phyloP scores from a whole-genome alignment of 2,329 filamentous ascomycete genomes.

The Colletotrichum sp. region DNA sequence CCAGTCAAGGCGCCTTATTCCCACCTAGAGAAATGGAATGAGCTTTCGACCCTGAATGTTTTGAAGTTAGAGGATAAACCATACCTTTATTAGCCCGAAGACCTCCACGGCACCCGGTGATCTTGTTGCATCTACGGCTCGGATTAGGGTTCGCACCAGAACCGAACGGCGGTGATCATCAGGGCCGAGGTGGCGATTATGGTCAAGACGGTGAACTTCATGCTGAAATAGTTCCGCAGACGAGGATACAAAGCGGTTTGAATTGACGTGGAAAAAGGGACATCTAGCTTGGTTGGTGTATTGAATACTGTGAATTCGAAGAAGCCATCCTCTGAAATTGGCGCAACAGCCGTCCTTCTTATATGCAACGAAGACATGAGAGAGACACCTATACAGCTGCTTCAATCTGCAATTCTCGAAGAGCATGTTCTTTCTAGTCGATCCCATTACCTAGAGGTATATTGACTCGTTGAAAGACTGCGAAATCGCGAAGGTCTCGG shows the following conservation, averaged over 20 bases:
- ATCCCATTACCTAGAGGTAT: neutral
- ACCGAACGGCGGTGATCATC: neutral
- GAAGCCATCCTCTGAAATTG: neutral
- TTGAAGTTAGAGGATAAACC: neutral
- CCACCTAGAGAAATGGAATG: neutral
- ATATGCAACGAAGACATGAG: neutral
- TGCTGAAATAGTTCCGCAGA: neutral
- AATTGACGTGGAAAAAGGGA: neutral
- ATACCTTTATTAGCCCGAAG: neutral
- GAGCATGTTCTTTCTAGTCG: neutral
- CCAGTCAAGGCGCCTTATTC: neutral
- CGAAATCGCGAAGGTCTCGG: neutral
- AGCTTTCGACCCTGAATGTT: neutral
- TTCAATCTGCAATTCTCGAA: neutral
- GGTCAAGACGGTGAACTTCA: neutral
- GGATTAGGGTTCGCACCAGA: neutral
- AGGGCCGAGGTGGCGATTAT: neutral
- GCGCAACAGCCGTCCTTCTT: neutral
- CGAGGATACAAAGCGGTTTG: neutral
- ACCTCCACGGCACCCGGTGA: neutral
- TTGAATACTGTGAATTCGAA: neutral
- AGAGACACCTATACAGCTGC: neutral
- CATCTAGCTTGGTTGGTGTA: neutral
- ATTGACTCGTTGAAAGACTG: neutral
- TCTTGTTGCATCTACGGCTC: neutral